phyloP scores from a whole-genome alignment of 2,329 filamentous ascomycete species.

The Penicillium brasilianum region DNA sequence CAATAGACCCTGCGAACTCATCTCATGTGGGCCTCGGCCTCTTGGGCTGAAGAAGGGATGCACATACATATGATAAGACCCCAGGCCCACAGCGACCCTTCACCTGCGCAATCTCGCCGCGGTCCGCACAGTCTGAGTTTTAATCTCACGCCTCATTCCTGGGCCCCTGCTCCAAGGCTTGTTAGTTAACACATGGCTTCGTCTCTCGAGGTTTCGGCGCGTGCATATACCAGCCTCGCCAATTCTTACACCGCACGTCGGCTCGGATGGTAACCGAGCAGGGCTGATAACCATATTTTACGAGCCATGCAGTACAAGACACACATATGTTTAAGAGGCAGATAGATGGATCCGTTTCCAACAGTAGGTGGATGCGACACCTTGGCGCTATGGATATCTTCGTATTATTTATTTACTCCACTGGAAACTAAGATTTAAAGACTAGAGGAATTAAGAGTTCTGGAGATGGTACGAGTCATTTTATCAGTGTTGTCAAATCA shows the following conservation, averaged over 20 bases:
- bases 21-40: slow-evolving; percentile 6
- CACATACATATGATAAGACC: not conserved
- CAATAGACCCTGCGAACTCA: slow-evolving; percentile 11
- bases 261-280: not conserved
- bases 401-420: not conserved
- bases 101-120: slow-evolving; percentile 6
- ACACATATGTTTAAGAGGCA: not conserved
- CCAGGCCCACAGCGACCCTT: not conserved
- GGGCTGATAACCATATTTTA: not conserved
- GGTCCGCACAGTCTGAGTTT: slow-evolving; percentile 5
- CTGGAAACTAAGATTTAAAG: not conserved
- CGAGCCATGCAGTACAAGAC: not conserved
- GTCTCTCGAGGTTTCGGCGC: not conserved
- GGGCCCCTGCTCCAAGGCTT: no score
- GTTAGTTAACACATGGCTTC: not conserved
- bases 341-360: no score
- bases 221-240: not conserved
- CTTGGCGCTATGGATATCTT: not conserved
- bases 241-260: not conserved
- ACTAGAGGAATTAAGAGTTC: no score
- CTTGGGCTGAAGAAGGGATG: slow-evolving; percentile 6
- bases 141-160: not conserved
- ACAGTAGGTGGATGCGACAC: not conserved
- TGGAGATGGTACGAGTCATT: not conserved
- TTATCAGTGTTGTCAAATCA: not conserved